Percentiles rank a stretch among this genome's conserved stretches.
These are phyloP conservation scores for Cytospora chrysosperma DNA, from an alignment of 2,329 filamentous ascomycete species.

Conservation along the genomic window DNA sequence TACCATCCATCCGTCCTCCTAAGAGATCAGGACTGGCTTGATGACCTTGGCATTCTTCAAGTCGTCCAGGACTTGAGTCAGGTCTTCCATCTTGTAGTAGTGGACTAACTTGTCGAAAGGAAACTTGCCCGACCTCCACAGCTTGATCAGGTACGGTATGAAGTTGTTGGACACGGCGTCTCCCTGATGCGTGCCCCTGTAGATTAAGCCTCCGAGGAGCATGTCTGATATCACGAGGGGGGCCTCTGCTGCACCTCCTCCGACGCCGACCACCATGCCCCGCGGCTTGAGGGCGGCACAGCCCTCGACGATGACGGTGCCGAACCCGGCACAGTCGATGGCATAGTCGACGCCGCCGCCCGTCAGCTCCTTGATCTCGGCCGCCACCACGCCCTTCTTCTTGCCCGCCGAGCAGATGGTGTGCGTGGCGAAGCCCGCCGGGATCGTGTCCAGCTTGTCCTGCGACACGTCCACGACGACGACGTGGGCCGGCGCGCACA, in stretches of 20 bases:
- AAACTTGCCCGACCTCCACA: conserved; percentile 14
- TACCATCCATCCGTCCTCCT: too few species aligned
- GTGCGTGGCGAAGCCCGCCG: conserved; percentile 1
- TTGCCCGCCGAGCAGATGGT: conserved; percentile 3
- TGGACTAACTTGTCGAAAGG: conserved; percentile 8
- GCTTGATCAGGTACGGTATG: conserved; percentile 13
- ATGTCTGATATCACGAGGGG: neutral
- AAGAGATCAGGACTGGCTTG: neutral
- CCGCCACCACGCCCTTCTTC: conserved; percentile 2
- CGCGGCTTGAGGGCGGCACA: neutral
- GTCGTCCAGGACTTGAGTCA: neutral
- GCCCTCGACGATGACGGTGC: conserved; percentile 12
- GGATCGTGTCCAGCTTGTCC: conserved; percentile 18
- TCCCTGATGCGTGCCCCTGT: conserved; percentile 20
- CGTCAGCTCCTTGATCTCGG: neutral
- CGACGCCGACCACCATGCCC: conserved; percentile 15
- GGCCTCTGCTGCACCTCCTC: neutral
- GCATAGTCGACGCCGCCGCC: conserved; percentile 8
- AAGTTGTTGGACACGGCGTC: conserved; percentile 13
- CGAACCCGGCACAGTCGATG: conserved; percentile 19
- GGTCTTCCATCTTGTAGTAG: conserved; percentile 6
- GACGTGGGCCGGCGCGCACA: conserved; percentile 3
- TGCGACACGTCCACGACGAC: conserved; percentile 16
- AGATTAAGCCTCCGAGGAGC: conserved; percentile 9
- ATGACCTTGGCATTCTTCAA: conserved; percentile 3